A percentile compares a stretch with the other conserved stretches of the same genome.
These are phyloP conservation scores for Zygoascus bituminiphila DNA, from an alignment of 805 yeast species.

Conservation along the genomic window DNA sequence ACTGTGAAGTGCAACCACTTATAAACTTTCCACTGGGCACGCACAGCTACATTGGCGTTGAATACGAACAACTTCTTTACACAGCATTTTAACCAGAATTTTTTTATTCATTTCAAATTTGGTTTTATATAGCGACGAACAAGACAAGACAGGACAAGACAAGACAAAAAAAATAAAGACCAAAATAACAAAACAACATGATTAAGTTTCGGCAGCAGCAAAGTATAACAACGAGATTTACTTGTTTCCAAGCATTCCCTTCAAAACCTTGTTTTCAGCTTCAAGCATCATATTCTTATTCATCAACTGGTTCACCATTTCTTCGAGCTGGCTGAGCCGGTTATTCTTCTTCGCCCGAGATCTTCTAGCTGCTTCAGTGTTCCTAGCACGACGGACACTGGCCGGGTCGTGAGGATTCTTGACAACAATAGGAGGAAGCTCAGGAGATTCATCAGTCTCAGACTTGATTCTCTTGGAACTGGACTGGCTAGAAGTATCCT, in stretches of 20 bases:
- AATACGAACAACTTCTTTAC: no score
- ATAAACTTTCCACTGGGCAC: no score
- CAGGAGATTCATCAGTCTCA: background rate
- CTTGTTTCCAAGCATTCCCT: background rate
- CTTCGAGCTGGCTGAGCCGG: constrained; percentile 77
- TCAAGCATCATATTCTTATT: constrained; percentile 48
- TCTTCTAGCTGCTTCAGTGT: constrained; percentile 90
- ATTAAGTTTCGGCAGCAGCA: no score
- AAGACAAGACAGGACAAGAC: no score
- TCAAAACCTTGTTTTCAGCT: constrained; percentile 38
- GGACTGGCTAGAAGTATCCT: background rate
- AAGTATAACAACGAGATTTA: no score
- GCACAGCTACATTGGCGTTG: no score
- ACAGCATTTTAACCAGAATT: no score
- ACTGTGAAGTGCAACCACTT: no score
- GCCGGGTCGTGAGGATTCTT: constrained; percentile 43
- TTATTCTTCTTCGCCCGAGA: constrained; percentile 90
- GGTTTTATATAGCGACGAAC: no score
- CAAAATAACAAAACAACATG: no score
- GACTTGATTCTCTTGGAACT: background rate
- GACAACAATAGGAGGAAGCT: constrained; percentile 2
- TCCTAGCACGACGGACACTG: constrained; percentile 74
- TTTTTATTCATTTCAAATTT: no score
- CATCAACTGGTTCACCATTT: constrained; percentile 56
- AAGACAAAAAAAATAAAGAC: no score